Conservation (phyloP, 192 early-diverging fungal genomes). For the Ambispora gerdemannii region DNA sequence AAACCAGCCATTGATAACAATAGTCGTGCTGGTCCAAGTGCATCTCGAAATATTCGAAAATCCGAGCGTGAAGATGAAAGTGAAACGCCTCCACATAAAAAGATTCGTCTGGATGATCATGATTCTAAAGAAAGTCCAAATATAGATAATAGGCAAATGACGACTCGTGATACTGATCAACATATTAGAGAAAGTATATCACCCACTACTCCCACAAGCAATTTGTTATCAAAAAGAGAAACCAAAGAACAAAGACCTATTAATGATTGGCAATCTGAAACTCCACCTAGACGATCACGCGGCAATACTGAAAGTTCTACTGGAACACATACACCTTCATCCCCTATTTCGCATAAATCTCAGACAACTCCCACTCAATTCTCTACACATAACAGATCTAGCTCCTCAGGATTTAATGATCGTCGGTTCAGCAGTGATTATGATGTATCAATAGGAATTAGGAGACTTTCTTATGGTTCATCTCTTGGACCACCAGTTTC, state of each 20-base stretch:
- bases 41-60: background rate
- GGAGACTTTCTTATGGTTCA: slow-evolving; percentile 4
- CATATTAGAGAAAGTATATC: background rate
- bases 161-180: background rate
- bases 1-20: background rate
- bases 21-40: background rate
- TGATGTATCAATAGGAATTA: background rate
- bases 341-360: background rate
- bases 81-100: background rate
- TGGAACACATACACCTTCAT: background rate
- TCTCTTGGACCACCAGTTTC: background rate
- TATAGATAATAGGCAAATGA: background rate
- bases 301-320: background rate
- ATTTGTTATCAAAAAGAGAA: background rate
- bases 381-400: background rate
- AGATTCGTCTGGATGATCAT: background rate
- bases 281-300: background rate
- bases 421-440: slow-evolving; percentile 18
- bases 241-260: background rate
- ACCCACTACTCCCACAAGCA: background rate
- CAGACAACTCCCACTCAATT: background rate
- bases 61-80: background rate
- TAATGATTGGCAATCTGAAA: background rate
- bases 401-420: slow-evolving; percentile 11
- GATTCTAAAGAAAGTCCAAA: background rate